Percentiles rank a stretch among this genome's conserved stretches.
Conservation (phyloP, 2,329 filamentous ascomycete species). For the Paraphoma sp. region DNA sequence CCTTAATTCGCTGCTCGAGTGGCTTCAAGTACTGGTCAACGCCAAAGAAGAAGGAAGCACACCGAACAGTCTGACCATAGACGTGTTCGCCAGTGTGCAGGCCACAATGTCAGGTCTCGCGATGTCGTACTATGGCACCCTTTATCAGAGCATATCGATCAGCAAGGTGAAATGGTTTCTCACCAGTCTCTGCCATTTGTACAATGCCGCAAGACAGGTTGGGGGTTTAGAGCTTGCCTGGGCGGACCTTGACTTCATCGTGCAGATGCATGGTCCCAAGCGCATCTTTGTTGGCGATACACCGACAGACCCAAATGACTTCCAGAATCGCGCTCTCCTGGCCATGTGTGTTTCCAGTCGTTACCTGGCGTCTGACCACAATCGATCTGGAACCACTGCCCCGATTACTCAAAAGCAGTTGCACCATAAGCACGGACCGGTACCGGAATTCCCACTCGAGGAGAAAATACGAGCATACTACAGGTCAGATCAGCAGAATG, state of each 20-base stretch:
- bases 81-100: slow-evolving; percentile 14
- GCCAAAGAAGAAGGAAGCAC: neutral
- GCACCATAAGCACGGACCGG: slow-evolving; percentile 16
- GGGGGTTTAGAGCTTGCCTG: slow-evolving; percentile 18
- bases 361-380: slow-evolving; percentile 8
- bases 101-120: slow-evolving; percentile 18
- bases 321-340: slow-evolving; percentile 11
- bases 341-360: slow-evolving; percentile 6
- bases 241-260: slow-evolving; percentile 28
- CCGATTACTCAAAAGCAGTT: neutral
- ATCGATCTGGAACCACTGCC: neutral
- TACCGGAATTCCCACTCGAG: slow-evolving; percentile 9
- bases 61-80: neutral
- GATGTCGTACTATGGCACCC: slow-evolving; percentile 13
- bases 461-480: slow-evolving; percentile 18
- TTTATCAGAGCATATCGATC: slow-evolving; percentile 14
- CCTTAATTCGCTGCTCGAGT: slow-evolving; percentile 9
- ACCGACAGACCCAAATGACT: slow-evolving; percentile 19
- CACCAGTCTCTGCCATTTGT: slow-evolving; percentile 20
- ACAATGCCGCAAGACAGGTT: slow-evolving; percentile 25
- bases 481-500: slow-evolving; percentile 1
- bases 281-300: slow-evolving; percentile 21
- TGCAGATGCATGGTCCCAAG: slow-evolving; percentile 17
- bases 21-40: slow-evolving; percentile 9
- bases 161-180: slow-evolving; percentile 21